A percentile compares a stretch with the other conserved stretches of the same genome.
These are phyloP conservation scores for Pelargonium myrrhifolium DNA, from an alignment of 441 rosid genomes.

Conservation along the genomic window DNA sequence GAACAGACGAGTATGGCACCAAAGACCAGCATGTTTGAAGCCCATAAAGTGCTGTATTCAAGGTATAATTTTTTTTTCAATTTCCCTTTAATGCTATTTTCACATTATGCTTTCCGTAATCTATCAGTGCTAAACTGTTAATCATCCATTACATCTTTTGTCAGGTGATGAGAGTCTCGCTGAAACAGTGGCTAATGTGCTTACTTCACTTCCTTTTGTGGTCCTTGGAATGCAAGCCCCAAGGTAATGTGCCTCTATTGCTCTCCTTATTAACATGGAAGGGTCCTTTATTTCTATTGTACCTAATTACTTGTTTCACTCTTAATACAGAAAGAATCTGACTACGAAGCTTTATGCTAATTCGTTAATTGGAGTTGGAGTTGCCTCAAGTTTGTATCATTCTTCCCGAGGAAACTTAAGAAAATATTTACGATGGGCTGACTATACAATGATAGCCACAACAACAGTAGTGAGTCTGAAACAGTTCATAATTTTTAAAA, in stretches of 20 bases:
- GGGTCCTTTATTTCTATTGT: not conserved
- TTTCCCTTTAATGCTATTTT: not conserved
- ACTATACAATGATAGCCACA: slow-evolving; percentile 89
- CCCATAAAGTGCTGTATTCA: slow-evolving; percentile 54
- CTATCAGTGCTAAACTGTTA: not conserved
- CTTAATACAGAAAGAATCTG: slow-evolving; percentile 55
- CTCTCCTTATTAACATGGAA: slow-evolving; percentile 10
- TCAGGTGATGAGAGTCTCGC: slow-evolving; percentile 59
- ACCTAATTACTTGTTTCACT: slow-evolving; percentile 14
- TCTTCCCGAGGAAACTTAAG: slow-evolving; percentile 71
- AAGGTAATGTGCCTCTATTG: slow-evolving; percentile 38
- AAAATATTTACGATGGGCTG: slow-evolving; percentile 77
- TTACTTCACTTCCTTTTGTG: slow-evolving; percentile 91
- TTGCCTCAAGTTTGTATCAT: slow-evolving; percentile 82
- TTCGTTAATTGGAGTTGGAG: slow-evolving; percentile 90
- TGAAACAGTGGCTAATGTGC: slow-evolving; percentile 73
- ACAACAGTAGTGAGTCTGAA: slow-evolving; percentile 56
- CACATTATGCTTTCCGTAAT: slow-evolving; percentile 1
- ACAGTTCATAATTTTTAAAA: not conserved
- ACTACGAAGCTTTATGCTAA: slow-evolving; percentile 75
- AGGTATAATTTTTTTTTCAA: slow-evolving; percentile 32
- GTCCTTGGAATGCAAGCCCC: slow-evolving; percentile 84
- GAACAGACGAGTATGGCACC: slow-evolving; percentile 78
- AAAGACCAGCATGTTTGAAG: slow-evolving; percentile 80
- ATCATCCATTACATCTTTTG: slow-evolving; percentile 14